Conservation (phyloP, 2,329 filamentous ascomycete species). For the Xylaria sp. region DNA sequence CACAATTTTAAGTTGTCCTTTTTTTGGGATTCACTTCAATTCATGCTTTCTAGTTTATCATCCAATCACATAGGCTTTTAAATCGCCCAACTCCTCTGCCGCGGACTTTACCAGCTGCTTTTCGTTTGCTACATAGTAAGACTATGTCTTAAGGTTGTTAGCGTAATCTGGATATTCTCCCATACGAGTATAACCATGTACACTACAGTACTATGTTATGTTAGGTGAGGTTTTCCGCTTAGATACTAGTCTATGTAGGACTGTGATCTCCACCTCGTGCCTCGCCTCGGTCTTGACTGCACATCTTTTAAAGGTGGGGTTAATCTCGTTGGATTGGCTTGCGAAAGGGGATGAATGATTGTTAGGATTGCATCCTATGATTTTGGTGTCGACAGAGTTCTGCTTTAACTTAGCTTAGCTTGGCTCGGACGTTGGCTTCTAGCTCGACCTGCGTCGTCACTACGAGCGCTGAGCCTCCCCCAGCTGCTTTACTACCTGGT, state of each 20-base stretch:
- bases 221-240: neutral
- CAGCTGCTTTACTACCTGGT: neutral
- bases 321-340: constrained; percentile 25
- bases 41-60: neutral
- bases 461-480: constrained; percentile 13
- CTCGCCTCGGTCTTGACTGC: constrained; percentile 11
- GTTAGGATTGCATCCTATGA: constrained; percentile 24
- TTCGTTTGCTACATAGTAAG: constrained; percentile 9
- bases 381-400: constrained; percentile 2
- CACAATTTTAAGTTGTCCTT: neutral
- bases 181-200: neutral
- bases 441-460: constrained; percentile 25
- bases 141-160: constrained; percentile 16
- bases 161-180: constrained; percentile 3
- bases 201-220: neutral
- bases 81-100: constrained; percentile 4
- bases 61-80: constrained; percentile 18
- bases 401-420: constrained; percentile 8
- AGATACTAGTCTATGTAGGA: constrained; percentile 1
- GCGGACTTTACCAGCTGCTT: neutral
- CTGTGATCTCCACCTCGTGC: constrained; percentile 13
- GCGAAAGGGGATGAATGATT: constrained; percentile 4
- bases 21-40: neutral
- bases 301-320: constrained; percentile 23
- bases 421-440: constrained; percentile 6